phyloP scores from a whole-genome alignment of 176 grass and related monocot species.

The Alopecurus myosuroides region DNA sequence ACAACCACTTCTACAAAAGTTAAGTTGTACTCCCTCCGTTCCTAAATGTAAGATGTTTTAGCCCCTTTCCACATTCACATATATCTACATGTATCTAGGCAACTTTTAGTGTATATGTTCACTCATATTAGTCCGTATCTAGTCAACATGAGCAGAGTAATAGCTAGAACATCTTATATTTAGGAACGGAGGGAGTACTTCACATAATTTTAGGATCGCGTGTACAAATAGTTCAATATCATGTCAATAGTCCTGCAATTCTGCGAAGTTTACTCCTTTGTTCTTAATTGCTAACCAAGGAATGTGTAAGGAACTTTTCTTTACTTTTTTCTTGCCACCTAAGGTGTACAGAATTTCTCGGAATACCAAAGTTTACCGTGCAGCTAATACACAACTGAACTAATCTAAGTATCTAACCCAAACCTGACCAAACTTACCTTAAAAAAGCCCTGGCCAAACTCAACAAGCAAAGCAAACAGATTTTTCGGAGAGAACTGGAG shows the following conservation, averaged over 20 bases:
- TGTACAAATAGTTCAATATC: neutral
- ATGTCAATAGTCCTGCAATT: neutral
- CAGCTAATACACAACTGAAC: neutral
- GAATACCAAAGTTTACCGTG: neutral
- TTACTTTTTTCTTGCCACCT: neutral
- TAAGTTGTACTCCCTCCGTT: no score
- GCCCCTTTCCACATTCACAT: no score
- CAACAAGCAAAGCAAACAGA: neutral
- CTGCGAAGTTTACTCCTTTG: neutral
- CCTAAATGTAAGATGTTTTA: no score
- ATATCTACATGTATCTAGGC: no score
- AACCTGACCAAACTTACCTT: neutral
- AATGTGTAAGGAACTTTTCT: neutral
- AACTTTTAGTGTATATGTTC: no score
- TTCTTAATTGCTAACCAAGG: neutral
- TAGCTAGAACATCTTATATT: no score
- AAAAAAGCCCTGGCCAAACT: neutral
- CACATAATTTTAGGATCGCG: neutral
- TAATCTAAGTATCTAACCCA: neutral
- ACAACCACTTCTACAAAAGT: neutral
- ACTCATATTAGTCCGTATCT: no score
- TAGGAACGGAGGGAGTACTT: no score
- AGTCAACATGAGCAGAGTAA: no score
- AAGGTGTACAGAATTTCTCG: neutral
- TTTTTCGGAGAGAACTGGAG: neutral